A percentile compares a stretch with the other conserved stretches of the same genome.
These are phyloP conservation scores for Cutaneotrichosporon mucoides DNA, from an alignment of 1,284 basidiomycete genomes.

Conservation along the genomic window DNA sequence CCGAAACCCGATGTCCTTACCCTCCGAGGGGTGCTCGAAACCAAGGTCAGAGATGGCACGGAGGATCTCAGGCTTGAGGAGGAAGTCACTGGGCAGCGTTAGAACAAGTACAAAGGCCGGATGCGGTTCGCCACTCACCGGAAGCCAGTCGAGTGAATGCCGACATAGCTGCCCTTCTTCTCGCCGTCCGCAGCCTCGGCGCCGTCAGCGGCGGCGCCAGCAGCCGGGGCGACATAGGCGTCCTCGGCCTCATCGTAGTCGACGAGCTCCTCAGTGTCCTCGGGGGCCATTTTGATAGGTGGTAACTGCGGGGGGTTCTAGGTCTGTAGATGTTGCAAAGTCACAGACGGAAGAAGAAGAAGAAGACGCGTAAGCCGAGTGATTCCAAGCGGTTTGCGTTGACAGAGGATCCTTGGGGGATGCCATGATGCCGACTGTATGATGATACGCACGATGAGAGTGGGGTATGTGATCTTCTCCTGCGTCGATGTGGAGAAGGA, in stretches of 20 bases:
- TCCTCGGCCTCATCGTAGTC: conserved; percentile 96
- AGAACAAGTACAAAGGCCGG: not conserved
- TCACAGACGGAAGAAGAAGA: not conserved
- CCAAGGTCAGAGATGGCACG: conserved; percentile 98
- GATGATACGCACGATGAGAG: too few relatives aligned
- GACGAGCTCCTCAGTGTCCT: conserved; percentile 52
- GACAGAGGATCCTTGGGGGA: too few relatives aligned
- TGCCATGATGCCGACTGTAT: too few relatives aligned
- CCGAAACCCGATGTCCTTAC: conserved; percentile 52
- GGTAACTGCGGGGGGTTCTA: not conserved
- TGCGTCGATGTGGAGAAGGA: too few relatives aligned
- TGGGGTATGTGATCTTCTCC: too few relatives aligned
- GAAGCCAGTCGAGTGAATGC: conserved; percentile 94
- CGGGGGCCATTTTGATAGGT: conserved; percentile 26
- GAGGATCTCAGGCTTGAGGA: conserved; percentile 93
- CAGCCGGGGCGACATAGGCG: conserved; percentile 58
- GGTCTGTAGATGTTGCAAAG: conserved; percentile 8
- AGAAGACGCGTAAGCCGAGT: not conserved
- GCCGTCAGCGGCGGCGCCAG: conserved; percentile 56
- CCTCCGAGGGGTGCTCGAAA: conserved; percentile 99
- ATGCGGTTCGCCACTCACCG: conserved; percentile 55
- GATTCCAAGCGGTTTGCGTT: not conserved
- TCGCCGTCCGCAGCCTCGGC: conserved; percentile 64
- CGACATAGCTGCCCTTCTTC: conserved; percentile 95
- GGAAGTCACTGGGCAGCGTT: conserved; percentile 69